Base-by-base conservation (phyloP, 305 asterid genomes). In the Rubia peregrina region DNA sequence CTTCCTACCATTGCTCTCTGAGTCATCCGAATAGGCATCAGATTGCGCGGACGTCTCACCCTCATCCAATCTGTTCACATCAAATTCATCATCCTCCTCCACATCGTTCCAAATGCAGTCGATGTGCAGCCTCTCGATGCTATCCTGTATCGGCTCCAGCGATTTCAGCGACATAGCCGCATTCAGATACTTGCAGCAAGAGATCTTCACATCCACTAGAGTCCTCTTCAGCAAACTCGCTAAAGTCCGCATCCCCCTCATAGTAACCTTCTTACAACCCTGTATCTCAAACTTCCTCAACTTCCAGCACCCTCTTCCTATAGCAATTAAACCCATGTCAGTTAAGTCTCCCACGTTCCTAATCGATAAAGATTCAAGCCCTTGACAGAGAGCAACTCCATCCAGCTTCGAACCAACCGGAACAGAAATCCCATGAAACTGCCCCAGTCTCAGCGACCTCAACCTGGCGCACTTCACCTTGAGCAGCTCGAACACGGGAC, bases 311-410 rank as follows among this genome's bases (percentile, higher is more conserved):
- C 98, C 98, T 77, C 95, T 87, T 16, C 80, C 96, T 41, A 93
- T 90, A 40, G 91, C 97, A 55, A 93, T 90, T 85, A 93, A 78
- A 19, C 97, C 96, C 91, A 90, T 86, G 75, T 93, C 95, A 48
- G 76, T 78, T 77, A 93, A 77, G 80, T 90, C 96, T 41, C 84
- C 94, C 6, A 84, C 97, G 46, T 81, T 81, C 79, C 86, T 80
- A 57, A 93, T 83, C 24, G 96, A 88, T 77, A 93, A 71, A 24
- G 90, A 83, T 57, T 83, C 79, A 33, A 93, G 92, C 78, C 88
- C 73, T 38, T 82, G 86, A 80, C 97, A 93, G 7, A 89, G 73
- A 36, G 97, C 96, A 24, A 93, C 80, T 0, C 98, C 97, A 38
- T 88, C 96, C 56, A 93, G 79, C 78, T 82, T 86, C 42, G 90